Base-by-base conservation (phyloP, 495 filamentous ascomycete genomes). In the Parathielavia hyrcaniae region DNA sequence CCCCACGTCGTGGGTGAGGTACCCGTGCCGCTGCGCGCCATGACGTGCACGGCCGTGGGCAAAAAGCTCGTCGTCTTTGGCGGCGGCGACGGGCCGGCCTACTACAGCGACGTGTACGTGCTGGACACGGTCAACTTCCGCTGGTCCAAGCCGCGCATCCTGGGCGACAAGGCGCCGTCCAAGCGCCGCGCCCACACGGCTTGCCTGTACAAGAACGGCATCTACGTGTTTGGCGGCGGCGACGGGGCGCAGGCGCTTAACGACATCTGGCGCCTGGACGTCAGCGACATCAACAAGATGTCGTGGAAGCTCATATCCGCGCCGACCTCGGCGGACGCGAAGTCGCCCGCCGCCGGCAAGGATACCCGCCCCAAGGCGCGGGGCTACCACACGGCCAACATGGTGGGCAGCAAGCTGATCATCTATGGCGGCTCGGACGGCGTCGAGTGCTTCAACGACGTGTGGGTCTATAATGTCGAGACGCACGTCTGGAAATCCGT, bases 81-180 rank as follows among this genome's bases (percentile, higher is more conserved):
- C 14, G 83, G 83, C 23, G 83, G 83, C 44, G 83, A 86, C 61
- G 83, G 83, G 1, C 82, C 82, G 1, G 79, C 80, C 19, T 86
- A 86, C 68, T 86, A 85, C 69, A 85, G 85, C 59, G 83, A 86
- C 63, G 79, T 86, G 20, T 86, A 85, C 67, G 81, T 86, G 41
- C 74, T 85, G 36, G 83, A 86, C 67, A 86, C 82, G 36, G 72
- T 82, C 58, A 86, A 80, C 63, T 80, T 80, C 63, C 74, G 80
- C 16, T 86, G 80, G 79, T 77, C 76, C 30, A 75, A 74, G 41
- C 81, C 82, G 48, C 74, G 74, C 36, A 78, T 85, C 53, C 62
- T 77, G 13, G 78, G 79, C 34, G 77, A 79, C 56, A 70, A 72
- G 43, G 64, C 64, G 46, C 83, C 83, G 11, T 81, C 77, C 51